Base-by-base conservation (phyloP, 1,284 basidiomycete genomes). In the Cutaneotrichosporon curvatum region DNA sequence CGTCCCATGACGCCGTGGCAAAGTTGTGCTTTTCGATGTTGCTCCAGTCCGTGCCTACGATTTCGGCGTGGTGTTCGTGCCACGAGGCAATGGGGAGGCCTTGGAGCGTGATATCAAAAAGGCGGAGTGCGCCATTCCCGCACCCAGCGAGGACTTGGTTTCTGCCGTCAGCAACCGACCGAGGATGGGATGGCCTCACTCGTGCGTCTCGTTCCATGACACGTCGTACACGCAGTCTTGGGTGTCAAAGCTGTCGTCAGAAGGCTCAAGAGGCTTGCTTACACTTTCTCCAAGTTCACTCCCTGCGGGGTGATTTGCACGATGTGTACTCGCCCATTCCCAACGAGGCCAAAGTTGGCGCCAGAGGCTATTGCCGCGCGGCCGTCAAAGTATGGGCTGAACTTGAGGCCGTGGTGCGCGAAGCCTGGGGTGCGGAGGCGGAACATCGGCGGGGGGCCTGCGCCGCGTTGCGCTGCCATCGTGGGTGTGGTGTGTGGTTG, bases 11-110 rank as follows among this genome's bases (percentile, higher is more conserved):
- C 1, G 84, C 81, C 2, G 88, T 91, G 4, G 81, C 80, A 68
- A 98, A 97, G 1, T 81, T 77, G 51, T 89, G 84, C 69, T 98
- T 98, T 59, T 86, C 82, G 50, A 95, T 72, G 68, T 96, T 97
- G 55, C 86, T 92, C 94, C 94, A 98, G 69, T 98, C 89, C 11
- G 96, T 80, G n/a, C 85, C 85, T 73, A 89, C 92, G 6, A 91
- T 87, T 65, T 98, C 94, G 37, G 84, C 80, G 6, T 81, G 79
- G 67, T 98, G 94, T 70, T 97, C 94, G 57, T 87, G 83, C 92
- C 92, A 98, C 42, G 81, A 81, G 48, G 83, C 81, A 48, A 97
- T 85, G 0, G 94, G 94, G 1, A 61, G 56, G 6, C 58, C 61
- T 61, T 70, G 83, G 44, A 96, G 74, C 68, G 83, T 82, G 19